A percentile compares a stretch with the other conserved stretches of the same genome.
Evolutionary conservation across 768 basidiomycete species (phyloP).

Genomic region (Crucibulum laeve): DNA sequence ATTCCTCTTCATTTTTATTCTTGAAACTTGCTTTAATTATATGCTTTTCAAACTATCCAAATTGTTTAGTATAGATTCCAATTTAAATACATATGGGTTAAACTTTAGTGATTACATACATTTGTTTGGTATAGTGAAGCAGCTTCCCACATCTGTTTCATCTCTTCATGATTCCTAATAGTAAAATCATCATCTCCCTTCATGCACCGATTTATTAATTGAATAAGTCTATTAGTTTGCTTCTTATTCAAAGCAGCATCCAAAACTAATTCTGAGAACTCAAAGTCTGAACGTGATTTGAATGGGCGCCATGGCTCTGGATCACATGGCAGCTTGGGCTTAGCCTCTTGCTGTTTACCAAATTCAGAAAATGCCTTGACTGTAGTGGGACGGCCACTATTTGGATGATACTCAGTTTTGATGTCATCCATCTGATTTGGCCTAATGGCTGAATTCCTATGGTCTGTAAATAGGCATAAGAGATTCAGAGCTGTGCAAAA

Average conservation of each 20-base stretch:
- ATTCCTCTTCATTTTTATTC: background rate
- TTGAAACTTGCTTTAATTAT: slow-evolving; percentile 3
- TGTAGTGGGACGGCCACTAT: background rate
- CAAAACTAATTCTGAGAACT: slow-evolving; percentile 20
- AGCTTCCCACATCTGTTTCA: slow-evolving; percentile 14
- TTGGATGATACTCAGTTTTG: slow-evolving; percentile 9
- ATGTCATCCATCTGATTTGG: slow-evolving; percentile 10
- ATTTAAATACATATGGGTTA: background rate
- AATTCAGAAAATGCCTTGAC: slow-evolving; percentile 5
- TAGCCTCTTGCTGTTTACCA: background rate
- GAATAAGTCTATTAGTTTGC: slow-evolving; percentile 13
- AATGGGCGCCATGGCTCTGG: slow-evolving; percentile 25
- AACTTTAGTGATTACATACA: slow-evolving; percentile 2
- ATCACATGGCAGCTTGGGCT: background rate
- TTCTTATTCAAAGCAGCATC: slow-evolving; percentile 13
- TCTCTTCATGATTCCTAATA: slow-evolving; percentile 12
- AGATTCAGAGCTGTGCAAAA: no score
- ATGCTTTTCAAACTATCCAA: slow-evolving; percentile 1
- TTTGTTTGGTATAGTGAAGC: slow-evolving; percentile 3
- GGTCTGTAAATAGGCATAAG: no score
- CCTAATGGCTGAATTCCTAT: no score
- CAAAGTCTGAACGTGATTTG: slow-evolving; percentile 19
- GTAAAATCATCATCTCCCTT: slow-evolving; percentile 10
- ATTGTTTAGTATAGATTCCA: no score
- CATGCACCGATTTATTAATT: slow-evolving; percentile 10